Percentiles rank a stretch among this genome's conserved stretches.
Conservation (phyloP, 192 early-diverging fungal species). For the Cladochytrium replicatum region DNA sequence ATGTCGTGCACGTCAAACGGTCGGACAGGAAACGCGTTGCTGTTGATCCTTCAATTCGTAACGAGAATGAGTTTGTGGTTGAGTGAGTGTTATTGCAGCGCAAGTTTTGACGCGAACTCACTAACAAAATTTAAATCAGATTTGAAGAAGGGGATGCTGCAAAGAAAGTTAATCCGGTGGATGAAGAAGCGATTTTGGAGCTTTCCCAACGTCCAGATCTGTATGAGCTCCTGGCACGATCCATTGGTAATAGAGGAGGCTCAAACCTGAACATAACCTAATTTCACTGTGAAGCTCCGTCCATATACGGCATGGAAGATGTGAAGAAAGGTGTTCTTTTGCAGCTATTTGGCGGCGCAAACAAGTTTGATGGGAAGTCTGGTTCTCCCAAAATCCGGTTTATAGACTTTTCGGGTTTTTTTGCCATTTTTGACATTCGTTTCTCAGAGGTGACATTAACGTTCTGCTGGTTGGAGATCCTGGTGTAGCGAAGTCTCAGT, state of each 20-base stretch:
- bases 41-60: conserved; percentile 33
- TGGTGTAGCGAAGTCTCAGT: conserved; percentile 90
- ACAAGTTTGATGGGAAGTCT: conserved; percentile 68
- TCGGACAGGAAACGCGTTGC: conserved; percentile 64
- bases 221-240: conserved; percentile 73
- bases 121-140: conserved; percentile 1
- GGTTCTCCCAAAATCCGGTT: conserved; percentile 35
- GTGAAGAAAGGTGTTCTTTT: conserved; percentile 95
- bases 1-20: conserved; percentile 86
- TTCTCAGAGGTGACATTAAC: conserved; percentile 79
- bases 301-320: conserved; percentile 91
- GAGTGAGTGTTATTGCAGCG: conserved; percentile 12
- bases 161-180: conserved; percentile 31
- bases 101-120: too few species aligned
- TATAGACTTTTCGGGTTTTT: conserved; percentile 9
- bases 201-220: conserved; percentile 57
- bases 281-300: conserved; percentile 55
- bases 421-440: conserved; percentile 9
- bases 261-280: not conserved
- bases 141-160: conserved; percentile 34
- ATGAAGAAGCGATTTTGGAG: conserved; percentile 51
- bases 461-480: conserved; percentile 93
- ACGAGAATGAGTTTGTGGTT: conserved; percentile 45
- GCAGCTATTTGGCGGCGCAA: conserved; percentile 91
- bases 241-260: conserved; percentile 42